These are phyloP conservation scores for Talaromyces sp. DNA, from an alignment of 2,329 filamentous ascomycete species.

Conservation along the genomic window DNA sequence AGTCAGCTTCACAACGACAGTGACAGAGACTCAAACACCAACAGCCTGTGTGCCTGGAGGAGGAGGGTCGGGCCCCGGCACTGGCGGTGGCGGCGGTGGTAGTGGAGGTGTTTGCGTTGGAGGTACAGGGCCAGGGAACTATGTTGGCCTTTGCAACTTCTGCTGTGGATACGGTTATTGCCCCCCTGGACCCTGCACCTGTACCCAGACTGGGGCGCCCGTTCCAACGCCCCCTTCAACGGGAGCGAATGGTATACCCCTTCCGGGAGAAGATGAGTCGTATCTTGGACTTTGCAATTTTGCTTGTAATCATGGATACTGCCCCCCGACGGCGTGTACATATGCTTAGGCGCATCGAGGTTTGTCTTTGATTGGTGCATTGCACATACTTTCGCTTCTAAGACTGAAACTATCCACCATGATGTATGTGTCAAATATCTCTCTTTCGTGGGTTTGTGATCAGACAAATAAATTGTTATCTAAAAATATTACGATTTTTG, in stretches of 20 bases:
- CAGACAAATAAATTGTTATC: too few relatives aligned
- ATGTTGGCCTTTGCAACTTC: conserved; percentile 34
- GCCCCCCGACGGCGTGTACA: conserved; percentile 3
- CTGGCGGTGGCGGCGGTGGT: conserved; percentile 4
- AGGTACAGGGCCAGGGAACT: conserved; percentile 33
- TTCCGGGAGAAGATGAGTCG: conserved; percentile 29
- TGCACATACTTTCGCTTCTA: not conserved
- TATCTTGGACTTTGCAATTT: conserved; percentile 53
- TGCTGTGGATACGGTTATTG: conserved; percentile 36
- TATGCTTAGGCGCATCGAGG: too few relatives aligned
- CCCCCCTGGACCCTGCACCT: conserved; percentile 35
- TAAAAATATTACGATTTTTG: too few relatives aligned
- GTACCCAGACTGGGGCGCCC: conserved; percentile 26
- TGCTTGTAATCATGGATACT: conserved; percentile 21
- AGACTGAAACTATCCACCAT: too few relatives aligned
- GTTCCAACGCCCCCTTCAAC: conserved; percentile 28
- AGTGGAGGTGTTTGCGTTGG: conserved; percentile 22
- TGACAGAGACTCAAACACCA: not conserved
- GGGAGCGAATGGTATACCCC: conserved; percentile 23
- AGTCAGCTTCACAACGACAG: conserved; percentile 6
- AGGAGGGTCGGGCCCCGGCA: not conserved
- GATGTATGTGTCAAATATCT: too few relatives aligned
- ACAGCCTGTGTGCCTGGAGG: not conserved
- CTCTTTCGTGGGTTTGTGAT: too few relatives aligned
- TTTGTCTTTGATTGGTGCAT: not conserved